phyloP scores from a whole-genome alignment of 1,139 yeast genomes.

The Zygosaccharomyces sapae region DNA sequence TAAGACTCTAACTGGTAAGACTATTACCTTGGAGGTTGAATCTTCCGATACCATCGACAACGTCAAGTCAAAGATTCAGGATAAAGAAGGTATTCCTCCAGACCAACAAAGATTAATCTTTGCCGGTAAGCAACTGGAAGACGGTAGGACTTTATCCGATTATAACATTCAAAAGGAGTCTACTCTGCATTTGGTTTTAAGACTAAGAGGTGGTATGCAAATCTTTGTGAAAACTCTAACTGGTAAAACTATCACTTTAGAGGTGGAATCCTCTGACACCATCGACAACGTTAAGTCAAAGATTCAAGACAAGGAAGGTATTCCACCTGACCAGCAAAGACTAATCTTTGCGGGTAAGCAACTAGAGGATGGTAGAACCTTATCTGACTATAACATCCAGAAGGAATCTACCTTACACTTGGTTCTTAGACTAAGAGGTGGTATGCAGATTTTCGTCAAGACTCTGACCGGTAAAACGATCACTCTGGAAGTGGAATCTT shows the following conservation, averaged over 20 bases:
- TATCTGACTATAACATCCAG: slow-evolving; percentile 86
- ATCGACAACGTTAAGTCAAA: slow-evolving; percentile 87
- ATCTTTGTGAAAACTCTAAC: slow-evolving; percentile 57
- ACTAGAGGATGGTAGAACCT: slow-evolving; percentile 82
- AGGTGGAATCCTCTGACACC: slow-evolving; percentile 68
- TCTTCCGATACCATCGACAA: no score
- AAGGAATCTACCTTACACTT: slow-evolving; percentile 84
- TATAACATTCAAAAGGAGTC: no score
- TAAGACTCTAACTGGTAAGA: no score
- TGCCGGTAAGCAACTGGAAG: no score
- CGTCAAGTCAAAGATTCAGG: no score
- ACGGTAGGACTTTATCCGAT: no score
- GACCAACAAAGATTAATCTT: no score
- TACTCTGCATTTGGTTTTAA: no score
- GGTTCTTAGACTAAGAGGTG: slow-evolving; percentile 86
- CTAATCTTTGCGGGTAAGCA: slow-evolving; percentile 97
- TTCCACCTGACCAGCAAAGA: slow-evolving; percentile 98
- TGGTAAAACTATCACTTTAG: slow-evolving; percentile 65
- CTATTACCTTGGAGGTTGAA: no score
- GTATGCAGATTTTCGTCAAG: slow-evolving; percentile 58
- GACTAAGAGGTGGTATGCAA: no score
- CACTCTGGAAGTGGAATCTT: no score
- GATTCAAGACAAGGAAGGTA: slow-evolving; percentile 98
- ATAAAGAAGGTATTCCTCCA: no score
- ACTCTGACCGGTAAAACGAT: slow-evolving; percentile 72